Base-by-base conservation (phyloP, 2,329 filamentous ascomycete species). In the Phaeomoniella chlamydospora region DNA sequence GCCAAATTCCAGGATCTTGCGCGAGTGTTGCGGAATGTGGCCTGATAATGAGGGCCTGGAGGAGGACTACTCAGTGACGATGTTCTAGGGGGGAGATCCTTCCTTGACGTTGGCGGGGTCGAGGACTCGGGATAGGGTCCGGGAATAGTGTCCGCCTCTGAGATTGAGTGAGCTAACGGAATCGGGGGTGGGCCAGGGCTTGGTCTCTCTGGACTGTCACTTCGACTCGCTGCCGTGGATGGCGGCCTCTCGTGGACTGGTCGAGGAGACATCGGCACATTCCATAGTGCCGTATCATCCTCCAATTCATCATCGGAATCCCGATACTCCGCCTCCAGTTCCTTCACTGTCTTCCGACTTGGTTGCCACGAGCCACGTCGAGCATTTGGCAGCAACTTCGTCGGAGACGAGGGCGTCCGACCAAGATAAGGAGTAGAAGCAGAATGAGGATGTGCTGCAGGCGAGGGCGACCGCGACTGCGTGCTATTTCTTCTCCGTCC, bases 1-100 rank as follows among this genome's bases (percentile, higher is more conserved):
- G 64, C 69, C 26, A 67, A 60, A 39, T 70, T 70, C 64, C 74
- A 77, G 0, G 72, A 75, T 45, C 72, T 71, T 15, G 68, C 66
- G 18, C 66, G 60, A 30, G 61, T 60, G 34, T 49, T 46, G 3
- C 44, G 41, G 19, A 45, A 39, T 18, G 11, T 31, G 5, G 34
- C 10, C 11, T 34, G 32, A 32, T 14, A 32, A 32, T 9, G 10
- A 17, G 12, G 12, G 15, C 30, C 15, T 32, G 12, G 30, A 5
- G 19, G 14, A 29, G 40, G 29, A 5, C 43, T 39, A 30, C 43
- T 43, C 15, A 44, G 33, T 3, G 45, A 40, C 11, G 34, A 16
- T 6, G 45, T 40, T 34, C 44, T 37, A 15, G 41, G 33, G 15
- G 38, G 32, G 3, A 30, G 18, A 33, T 30, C 18, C 18, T 22